These are phyloP conservation scores for Kodamaea ohmeri DNA, from an alignment of 1,139 yeast genomes.

Conservation along the genomic window DNA sequence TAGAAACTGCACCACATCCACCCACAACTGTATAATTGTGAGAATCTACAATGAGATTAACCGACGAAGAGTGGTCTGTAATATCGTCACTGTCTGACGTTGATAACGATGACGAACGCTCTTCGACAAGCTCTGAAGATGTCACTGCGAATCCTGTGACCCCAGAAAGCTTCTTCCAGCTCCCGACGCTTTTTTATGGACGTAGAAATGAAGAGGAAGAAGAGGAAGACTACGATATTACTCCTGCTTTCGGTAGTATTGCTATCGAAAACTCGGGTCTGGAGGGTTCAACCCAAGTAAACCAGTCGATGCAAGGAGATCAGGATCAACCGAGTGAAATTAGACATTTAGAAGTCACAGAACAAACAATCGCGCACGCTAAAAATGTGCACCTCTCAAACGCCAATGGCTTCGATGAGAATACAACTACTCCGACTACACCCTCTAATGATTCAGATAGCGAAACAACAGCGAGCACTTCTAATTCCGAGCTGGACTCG, in stretches of 20 bases:
- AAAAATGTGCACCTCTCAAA: too few species aligned
- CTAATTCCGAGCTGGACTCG: too few species aligned
- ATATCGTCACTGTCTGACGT: conserved; percentile 45
- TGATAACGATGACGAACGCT: conserved; percentile 32
- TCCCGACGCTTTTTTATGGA: conserved; percentile 8
- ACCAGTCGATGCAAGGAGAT: too few species aligned
- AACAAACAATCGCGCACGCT: too few species aligned
- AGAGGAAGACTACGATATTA: conserved; percentile 7
- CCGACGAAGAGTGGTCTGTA: conserved; percentile 45
- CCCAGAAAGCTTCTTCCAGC: conserved; percentile 7
- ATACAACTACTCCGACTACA: too few species aligned
- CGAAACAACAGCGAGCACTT: too few species aligned
- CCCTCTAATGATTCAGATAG: too few species aligned
- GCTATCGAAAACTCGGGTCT: not conserved
- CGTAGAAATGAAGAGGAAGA: conserved; percentile 5
- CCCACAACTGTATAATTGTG: too few species aligned
- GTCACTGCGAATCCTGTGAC: not conserved
- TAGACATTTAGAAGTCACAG: too few species aligned
- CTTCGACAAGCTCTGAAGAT: conserved; percentile 19
- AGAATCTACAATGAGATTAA: conserved; percentile 1
- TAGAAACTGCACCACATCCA: not conserved
- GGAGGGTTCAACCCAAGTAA: too few species aligned
- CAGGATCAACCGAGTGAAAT: too few species aligned
- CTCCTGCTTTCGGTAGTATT: conserved; percentile 9
- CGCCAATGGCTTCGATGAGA: too few species aligned